Conservation (phyloP, 2,329 filamentous ascomycete species). For the Stagonosporopsis cucurbitacearum region DNA sequence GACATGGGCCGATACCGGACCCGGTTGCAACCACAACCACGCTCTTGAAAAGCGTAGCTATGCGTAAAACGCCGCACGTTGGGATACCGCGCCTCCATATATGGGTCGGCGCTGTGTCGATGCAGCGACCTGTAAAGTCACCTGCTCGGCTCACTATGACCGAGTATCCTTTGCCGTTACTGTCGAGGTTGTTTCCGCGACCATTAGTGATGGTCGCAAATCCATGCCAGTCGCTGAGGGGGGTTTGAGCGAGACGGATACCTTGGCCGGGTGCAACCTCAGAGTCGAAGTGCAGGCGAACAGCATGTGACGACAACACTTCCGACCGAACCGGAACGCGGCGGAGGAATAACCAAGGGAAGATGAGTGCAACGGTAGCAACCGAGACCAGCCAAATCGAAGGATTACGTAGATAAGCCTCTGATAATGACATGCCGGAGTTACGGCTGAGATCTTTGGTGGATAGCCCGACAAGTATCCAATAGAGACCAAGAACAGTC, state of each 20-base stretch:
- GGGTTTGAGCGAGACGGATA: conserved; percentile 40
- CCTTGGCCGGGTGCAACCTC: conserved; percentile 41
- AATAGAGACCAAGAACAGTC: conserved; percentile 46
- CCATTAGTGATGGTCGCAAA: conserved; percentile 50
- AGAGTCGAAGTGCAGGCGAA: conserved; percentile 65
- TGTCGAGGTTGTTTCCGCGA: conserved; percentile 10
- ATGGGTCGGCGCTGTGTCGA: conserved; percentile 41
- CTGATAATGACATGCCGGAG: conserved; percentile 41
- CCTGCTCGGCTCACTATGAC: conserved; percentile 49
- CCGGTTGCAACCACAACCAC: conserved; percentile 50
- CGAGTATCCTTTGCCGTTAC: conserved; percentile 38
- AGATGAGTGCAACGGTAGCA: conserved; percentile 71
- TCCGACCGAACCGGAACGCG: conserved; percentile 71
- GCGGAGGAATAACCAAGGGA: conserved; percentile 77
- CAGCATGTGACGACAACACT: conserved; percentile 73
- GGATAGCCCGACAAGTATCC: conserved; percentile 39
- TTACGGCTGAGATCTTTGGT: conserved; percentile 34
- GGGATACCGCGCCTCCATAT: conserved; percentile 50
- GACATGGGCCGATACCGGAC: conserved; percentile 51
- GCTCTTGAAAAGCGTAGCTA: conserved; percentile 46
- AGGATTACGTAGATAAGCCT: conserved; percentile 36
- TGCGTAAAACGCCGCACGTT: conserved; percentile 45
- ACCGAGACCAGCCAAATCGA: conserved; percentile 73
- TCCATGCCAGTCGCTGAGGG: conserved; percentile 48
- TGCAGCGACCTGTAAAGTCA: conserved; percentile 48